These are phyloP conservation scores for Boletus calvinii DNA, from an alignment of 1,284 basidiomycete species.

Conservation along the genomic window DNA sequence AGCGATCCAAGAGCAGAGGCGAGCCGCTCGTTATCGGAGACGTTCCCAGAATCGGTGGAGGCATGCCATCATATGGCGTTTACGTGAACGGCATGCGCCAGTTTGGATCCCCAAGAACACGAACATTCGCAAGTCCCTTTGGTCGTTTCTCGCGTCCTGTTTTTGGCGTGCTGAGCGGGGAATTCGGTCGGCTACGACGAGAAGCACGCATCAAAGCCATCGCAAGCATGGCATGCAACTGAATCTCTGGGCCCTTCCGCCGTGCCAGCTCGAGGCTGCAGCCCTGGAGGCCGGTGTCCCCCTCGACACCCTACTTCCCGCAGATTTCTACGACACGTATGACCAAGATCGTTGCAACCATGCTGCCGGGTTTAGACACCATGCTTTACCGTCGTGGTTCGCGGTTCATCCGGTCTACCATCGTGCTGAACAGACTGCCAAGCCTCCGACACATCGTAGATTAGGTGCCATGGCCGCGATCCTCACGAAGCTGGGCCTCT, in stretches of 20 bases:
- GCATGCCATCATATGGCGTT: conserved; percentile 56
- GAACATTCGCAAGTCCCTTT: conserved; percentile 7
- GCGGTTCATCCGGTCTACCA: conserved; percentile 25
- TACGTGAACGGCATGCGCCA: conserved; percentile 46
- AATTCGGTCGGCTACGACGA: conserved; percentile 2
- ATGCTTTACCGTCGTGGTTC: conserved; percentile 18
- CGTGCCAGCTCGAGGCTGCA: conserved; percentile 52
- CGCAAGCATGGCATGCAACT: conserved; percentile 48
- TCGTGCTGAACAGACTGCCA: conserved; percentile 1
- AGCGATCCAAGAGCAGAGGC: conserved; percentile 39
- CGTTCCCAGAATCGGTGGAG: conserved; percentile 53
- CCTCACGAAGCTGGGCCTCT: conserved; percentile 47
- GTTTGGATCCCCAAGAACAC: conserved; percentile 46
- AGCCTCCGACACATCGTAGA: conserved; percentile 36
- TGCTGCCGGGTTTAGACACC: neutral
- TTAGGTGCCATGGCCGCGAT: conserved; percentile 54
- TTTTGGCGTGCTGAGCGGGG: conserved; percentile 9
- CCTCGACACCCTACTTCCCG: conserved; percentile 48
- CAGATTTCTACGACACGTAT: conserved; percentile 31
- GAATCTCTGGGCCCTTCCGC: conserved; percentile 57
- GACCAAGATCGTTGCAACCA: conserved; percentile 1
- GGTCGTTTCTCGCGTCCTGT: conserved; percentile 12
- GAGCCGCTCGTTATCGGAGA: conserved; percentile 37
- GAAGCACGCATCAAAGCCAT: conserved; percentile 23
- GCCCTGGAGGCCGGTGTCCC: conserved; percentile 65